Evolutionary conservation across 139 green algal genomes (phyloP).

Genomic region (Yamagishiella unicocca): DNA sequence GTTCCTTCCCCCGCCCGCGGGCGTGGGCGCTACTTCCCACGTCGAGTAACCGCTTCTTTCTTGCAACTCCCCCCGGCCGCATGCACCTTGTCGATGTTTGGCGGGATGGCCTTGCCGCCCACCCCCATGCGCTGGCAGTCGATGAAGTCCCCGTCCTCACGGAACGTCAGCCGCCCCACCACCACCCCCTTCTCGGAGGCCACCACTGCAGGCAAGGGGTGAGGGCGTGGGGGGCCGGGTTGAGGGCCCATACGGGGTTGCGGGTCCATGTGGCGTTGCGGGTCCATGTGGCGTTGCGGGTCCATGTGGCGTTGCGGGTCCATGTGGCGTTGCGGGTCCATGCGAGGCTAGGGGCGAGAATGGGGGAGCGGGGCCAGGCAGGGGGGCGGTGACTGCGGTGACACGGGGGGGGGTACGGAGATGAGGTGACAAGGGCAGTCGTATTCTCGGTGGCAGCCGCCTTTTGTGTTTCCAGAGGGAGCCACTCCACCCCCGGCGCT

Average conservation of each 20-base stretch:
- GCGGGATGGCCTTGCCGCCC: constrained; percentile 96
- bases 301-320: too few relatives aligned
- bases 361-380: background rate
- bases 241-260: too few relatives aligned
- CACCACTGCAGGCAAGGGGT: constrained; percentile 76
- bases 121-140: constrained; percentile 96
- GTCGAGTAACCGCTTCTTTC: too few relatives aligned
- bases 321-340: background rate
- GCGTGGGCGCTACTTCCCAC: too few relatives aligned
- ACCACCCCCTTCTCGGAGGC: constrained; percentile 98
- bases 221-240: background rate
- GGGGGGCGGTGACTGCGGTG: background rate
- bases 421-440: background rate
- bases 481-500: too few relatives aligned
- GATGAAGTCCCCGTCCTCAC: constrained; percentile 94
- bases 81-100: constrained; percentile 94
- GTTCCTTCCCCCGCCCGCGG: too few relatives aligned
- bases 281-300: too few relatives aligned
- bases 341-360: background rate
- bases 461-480: background rate
- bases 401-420: background rate
- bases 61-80: background rate
- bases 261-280: too few relatives aligned
- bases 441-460: too few relatives aligned
- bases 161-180: constrained; percentile 90